Conservation (phyloP, 1,284 basidiomycete species). For the Leucocoprinus gongylophorus region DNA sequence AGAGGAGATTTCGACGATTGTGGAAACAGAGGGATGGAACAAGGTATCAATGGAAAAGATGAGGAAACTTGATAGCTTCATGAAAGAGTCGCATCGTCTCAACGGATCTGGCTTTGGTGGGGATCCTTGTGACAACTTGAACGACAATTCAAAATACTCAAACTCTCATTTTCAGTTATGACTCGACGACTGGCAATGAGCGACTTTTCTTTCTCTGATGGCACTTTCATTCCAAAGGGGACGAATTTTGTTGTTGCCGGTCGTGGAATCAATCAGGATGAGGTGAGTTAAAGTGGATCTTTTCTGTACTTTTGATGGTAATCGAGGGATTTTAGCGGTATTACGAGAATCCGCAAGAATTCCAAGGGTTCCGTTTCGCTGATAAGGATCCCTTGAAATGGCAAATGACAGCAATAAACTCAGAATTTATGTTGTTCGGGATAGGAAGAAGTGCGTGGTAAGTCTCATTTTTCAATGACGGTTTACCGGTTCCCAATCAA, state of each 20-base stretch:
- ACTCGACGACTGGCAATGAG: slow-evolving; percentile 3
- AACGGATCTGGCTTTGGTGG: neutral
- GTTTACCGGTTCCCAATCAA: neutral
- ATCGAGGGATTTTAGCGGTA: neutral
- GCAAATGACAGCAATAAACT: slow-evolving; percentile 28
- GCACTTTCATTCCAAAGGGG: slow-evolving; percentile 19
- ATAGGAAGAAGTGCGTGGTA: slow-evolving; percentile 32
- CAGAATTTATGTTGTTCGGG: slow-evolving; percentile 35
- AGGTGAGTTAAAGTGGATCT: slow-evolving; percentile 15
- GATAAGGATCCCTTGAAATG: slow-evolving; percentile 23
- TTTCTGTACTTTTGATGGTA: neutral
- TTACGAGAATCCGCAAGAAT: slow-evolving; percentile 28
- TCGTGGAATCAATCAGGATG: slow-evolving; percentile 19
- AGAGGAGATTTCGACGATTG: slow-evolving; percentile 5
- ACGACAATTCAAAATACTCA: neutral
- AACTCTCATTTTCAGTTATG: neutral
- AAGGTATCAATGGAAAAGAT: slow-evolving; percentile 10
- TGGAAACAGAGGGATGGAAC: slow-evolving; percentile 14
- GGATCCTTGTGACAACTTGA: neutral
- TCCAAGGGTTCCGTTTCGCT: slow-evolving; percentile 33
- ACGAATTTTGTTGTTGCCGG: slow-evolving; percentile 18
- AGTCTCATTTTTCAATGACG: neutral
- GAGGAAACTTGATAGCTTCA: slow-evolving; percentile 19
- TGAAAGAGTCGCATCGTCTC: slow-evolving; percentile 13
- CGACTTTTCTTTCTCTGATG: slow-evolving; percentile 14